These are phyloP conservation scores for Spongispora temasekensis DNA, from an alignment of 1,284 basidiomycete species.

Conservation along the genomic window DNA sequence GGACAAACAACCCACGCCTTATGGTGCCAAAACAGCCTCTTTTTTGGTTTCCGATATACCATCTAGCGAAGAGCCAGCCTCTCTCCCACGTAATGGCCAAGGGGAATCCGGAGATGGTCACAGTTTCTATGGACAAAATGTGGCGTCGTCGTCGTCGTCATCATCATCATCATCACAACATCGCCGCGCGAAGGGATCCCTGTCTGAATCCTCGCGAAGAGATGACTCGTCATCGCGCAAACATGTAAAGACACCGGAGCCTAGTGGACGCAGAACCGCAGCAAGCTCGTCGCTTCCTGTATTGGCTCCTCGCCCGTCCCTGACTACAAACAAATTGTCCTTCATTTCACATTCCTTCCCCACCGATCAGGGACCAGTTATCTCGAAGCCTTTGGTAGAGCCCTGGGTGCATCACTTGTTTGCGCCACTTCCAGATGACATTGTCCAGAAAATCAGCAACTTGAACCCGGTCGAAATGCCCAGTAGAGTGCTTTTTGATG, in stretches of 20 bases:
- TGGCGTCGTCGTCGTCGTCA: constrained; percentile 39
- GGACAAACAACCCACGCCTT: constrained; percentile 41
- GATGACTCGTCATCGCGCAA: constrained; percentile 19
- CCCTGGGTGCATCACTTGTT: constrained; percentile 61
- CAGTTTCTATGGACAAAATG: constrained; percentile 40
- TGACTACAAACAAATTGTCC: constrained; percentile 31
- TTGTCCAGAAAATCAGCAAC: constrained; percentile 48
- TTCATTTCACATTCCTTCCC: constrained; percentile 38
- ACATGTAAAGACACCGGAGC: constrained; percentile 28
- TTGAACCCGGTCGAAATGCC: constrained; percentile 64
- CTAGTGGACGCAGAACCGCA: constrained; percentile 18
- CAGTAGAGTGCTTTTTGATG: constrained; percentile 52
- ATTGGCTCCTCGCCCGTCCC: constrained; percentile 23
- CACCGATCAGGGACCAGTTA: constrained; percentile 37
- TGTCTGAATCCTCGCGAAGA: constrained; percentile 25
- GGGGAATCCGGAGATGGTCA: constrained; percentile 34
- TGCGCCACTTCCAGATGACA: constrained; percentile 55
- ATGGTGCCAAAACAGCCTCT: constrained; percentile 51
- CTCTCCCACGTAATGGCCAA: constrained; percentile 20
- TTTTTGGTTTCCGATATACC: constrained; percentile 49
- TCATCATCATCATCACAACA: constrained; percentile 35
- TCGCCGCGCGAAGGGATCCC: constrained; percentile 22
- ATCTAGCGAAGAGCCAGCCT: constrained; percentile 30
- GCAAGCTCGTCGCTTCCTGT: constrained; percentile 19
- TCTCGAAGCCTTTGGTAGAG: constrained; percentile 43